Evolutionary conservation across 371 early-diverging fungal genomes (phyloP).

Genomic region (Zychaea mexicana): DNA sequence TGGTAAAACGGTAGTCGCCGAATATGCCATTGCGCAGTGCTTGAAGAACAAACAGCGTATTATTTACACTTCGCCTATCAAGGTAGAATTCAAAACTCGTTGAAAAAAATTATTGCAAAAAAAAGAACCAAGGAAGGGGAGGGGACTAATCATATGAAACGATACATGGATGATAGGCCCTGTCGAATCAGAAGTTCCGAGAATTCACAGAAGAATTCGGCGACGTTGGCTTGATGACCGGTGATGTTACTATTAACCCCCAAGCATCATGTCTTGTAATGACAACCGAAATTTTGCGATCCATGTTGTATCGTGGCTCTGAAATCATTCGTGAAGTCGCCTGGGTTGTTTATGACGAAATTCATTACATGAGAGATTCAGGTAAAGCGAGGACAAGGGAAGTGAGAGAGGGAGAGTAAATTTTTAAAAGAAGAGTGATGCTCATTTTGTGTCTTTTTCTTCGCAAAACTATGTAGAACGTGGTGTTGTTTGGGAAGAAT

Average conservation of each 20-base stretch:
- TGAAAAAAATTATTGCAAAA: background rate
- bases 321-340: slow-evolving; percentile 99
- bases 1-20: slow-evolving; percentile 99
- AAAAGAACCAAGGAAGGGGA: background rate
- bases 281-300: slow-evolving; percentile 99
- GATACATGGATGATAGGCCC: slow-evolving; percentile 62
- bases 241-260: slow-evolving; percentile 99
- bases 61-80: slow-evolving; percentile 99
- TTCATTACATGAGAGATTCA: slow-evolving; percentile 99
- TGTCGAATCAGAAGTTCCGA: slow-evolving; percentile 99
- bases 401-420: background rate
- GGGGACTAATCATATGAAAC: background rate
- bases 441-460: background rate
- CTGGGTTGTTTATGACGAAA: slow-evolving; percentile 99
- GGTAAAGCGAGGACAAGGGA: slow-evolving; percentile 24
- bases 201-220: slow-evolving; percentile 98
- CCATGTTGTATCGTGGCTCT: slow-evolving; percentile 99
- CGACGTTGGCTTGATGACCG: slow-evolving; percentile 99
- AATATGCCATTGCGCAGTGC: slow-evolving; percentile 98
- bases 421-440: too few relatives aligned
- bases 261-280: slow-evolving; percentile 98
- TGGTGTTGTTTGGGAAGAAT: slow-evolving; percentile 99
- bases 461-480: slow-evolving; percentile 59
- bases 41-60: slow-evolving; percentile 96
- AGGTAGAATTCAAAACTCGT: too few relatives aligned